Evolutionary conservation across 75 land plant genomes (phyloP), one percentile per base, ranked within the genome.

Genomic region (Pinus taeda): DNA sequence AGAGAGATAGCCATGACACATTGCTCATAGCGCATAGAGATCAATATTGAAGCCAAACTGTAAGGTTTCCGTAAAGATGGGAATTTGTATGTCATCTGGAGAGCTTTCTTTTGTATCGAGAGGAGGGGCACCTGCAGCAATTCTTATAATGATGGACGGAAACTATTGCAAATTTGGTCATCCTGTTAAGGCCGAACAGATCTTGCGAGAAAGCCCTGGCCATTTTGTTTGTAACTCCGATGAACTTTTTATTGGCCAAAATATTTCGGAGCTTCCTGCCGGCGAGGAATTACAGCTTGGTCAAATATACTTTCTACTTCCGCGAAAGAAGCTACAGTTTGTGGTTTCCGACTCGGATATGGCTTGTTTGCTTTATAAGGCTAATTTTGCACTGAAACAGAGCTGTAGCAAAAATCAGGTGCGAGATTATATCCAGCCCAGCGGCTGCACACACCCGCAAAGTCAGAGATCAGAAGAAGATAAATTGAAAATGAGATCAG

Each of bases 301-400:
- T 21, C 85, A 87, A 78, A 60, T 90, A 24, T 90, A 90, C 67
- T 90, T 90, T 77, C 64, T 84, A 17, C 85, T 89, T 21, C 83
- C 91, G 29, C 60, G 57, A 12, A 73, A 77, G 18, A 82, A 69
- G 73, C 81, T 80, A 26, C 53, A 83, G 49, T n/a, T 72, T 39
- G 74, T 59, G 17, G 24, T 86, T 22, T 22, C 80, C 18, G 81
- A 81, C 53, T 37, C 79, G 13, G 88, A 86, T n/a, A 86, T 86
- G 88, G 88, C 85, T 18, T 76, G 80, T 29, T 55, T 86, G 6
- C 84, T 81, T 60, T 84, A 78, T 22, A 86, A 80, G 75, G 84
- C 88, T 21, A 77, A 69, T 76, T 1, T 56, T 17, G 87, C 87
- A 57, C 74, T 45, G 65, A 67, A 33, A 30, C 42, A 57, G 39